Base-by-base conservation (phyloP, 257 asterid species). In the Echites panduratus region DNA sequence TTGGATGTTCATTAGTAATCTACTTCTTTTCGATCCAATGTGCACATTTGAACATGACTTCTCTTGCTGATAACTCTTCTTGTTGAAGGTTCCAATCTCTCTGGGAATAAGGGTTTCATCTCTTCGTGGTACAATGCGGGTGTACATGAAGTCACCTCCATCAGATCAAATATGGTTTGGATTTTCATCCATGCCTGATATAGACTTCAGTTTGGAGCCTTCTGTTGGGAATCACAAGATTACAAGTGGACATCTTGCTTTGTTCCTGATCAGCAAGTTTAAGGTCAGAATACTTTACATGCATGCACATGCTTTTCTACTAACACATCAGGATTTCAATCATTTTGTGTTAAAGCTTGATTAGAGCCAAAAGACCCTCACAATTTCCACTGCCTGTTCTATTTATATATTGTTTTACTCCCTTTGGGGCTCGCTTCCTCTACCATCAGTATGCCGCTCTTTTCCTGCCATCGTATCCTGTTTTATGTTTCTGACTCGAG, bases 151-250 rank as follows among this genome's bases (percentile, higher is more conserved):
- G 90, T 88, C 99, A 52, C 99, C 99, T 56, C 99, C 99, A 82
- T 94, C 99, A 41, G 98, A 91, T 85, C 96, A 87, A 77, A 77
- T 94, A 75, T 94, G 99, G 99, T 84, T 85, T 82, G 96, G 92
- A 64, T 94, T 94, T 85, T 82, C 92, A 66, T 80, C 91, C 13
- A 90, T 95, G 98, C 99, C 99, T 53, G 95, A 89, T 77, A 78
- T 95, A 76, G 95, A 90, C 64, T 87, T 95, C 72, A 81, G 87
- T 79, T 83, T 95, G 87, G 96, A 88, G 58, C 82, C 98, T 71
- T 90, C 65, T 76, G 87, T 92, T 78, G 98, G 98, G 68, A 98
- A 90, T 49, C 93, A 74, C 82, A 90, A 89, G 85, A 85, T 95
- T 77, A 89, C 99, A 70, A 95, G 81, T 71, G 89, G 90, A 57